phyloP scores from a whole-genome alignment of 306 rosid genomes.

The Purshia tridentata region DNA sequence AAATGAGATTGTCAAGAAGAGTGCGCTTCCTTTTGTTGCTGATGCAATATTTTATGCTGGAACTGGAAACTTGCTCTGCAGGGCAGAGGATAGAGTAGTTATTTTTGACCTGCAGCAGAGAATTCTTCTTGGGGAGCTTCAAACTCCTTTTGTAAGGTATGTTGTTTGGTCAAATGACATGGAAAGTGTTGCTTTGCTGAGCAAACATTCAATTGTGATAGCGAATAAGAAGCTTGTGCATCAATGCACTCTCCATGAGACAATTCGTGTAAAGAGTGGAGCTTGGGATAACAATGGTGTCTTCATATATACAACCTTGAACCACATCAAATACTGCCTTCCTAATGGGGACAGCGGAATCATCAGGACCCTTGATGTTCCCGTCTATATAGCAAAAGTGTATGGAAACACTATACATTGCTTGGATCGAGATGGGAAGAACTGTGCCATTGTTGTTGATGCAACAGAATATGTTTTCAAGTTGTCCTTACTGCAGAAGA shows the following conservation, averaged over 20 bases:
- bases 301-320: slow-evolving; percentile 76
- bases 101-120: slow-evolving; percentile 83
- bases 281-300: slow-evolving; percentile 92
- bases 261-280: slow-evolving; percentile 90
- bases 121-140: slow-evolving; percentile 72
- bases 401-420: slow-evolving; percentile 61
- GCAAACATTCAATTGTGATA: slow-evolving; percentile 78
- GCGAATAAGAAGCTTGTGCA: slow-evolving; percentile 81
- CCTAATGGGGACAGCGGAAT: slow-evolving; percentile 87
- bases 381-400: slow-evolving; percentile 74
- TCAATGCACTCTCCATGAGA: slow-evolving; percentile 89
- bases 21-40: slow-evolving; percentile 56
- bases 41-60: slow-evolving; percentile 88
- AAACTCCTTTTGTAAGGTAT: slow-evolving; percentile 75
- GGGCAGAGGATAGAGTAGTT: slow-evolving; percentile 75
- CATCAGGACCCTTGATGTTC: slow-evolving; percentile 70
- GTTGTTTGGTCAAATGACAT: slow-evolving; percentile 78
- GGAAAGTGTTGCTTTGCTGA: slow-evolving; percentile 77
- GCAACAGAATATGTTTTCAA: slow-evolving; percentile 77
- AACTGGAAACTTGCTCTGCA: slow-evolving; percentile 70
- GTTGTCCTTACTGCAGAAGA: slow-evolving; percentile 67
- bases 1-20: slow-evolving; percentile 75
- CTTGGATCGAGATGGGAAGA: slow-evolving; percentile 90
- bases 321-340: slow-evolving; percentile 83
- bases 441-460: slow-evolving; percentile 58